Percentiles rank a stretch among this genome's conserved stretches.
These are phyloP conservation scores for Pythium phragmiticola DNA, from an alignment of 352 stramenopile genomes.

Conservation along the genomic window DNA sequence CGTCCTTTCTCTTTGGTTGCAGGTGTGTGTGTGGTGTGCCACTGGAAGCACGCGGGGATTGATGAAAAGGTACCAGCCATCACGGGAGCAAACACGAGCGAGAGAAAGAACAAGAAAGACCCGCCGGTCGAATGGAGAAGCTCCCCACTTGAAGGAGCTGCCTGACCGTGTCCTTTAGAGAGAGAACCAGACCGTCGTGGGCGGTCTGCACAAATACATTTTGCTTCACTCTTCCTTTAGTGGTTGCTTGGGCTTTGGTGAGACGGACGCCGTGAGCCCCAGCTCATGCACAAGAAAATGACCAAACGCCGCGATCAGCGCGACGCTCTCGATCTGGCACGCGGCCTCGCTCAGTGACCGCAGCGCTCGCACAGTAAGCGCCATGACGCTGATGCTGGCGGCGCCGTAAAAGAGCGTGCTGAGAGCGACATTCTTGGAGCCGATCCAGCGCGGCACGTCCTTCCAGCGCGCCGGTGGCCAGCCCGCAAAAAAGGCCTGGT, in stretches of 20 bases:
- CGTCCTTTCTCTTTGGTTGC: background rate
- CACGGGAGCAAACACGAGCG: conserved; percentile 7
- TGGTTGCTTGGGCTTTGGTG: conserved; percentile 1
- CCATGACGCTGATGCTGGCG: conserved; percentile 39
- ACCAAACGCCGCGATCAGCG: conserved; percentile 39
- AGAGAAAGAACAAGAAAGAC: conserved; percentile 1
- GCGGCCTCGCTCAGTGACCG: conserved; percentile 53
- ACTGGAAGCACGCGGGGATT: conserved; percentile 22
- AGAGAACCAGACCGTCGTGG: conserved; percentile 7
- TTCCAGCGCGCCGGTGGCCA: conserved; percentile 45
- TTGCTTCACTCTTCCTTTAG: background rate
- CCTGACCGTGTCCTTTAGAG: conserved; percentile 26
- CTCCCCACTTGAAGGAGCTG: no score
- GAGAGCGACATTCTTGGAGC: conserved; percentile 62
- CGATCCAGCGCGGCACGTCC: conserved; percentile 50
- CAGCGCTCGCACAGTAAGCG: conserved; percentile 32
- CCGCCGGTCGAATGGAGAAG: background rate
- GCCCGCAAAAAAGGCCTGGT: conserved; percentile 49
- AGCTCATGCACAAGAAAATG: conserved; percentile 38
- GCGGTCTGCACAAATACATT: conserved; percentile 20
- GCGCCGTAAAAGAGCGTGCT: conserved; percentile 52
- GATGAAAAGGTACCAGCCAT: background rate
- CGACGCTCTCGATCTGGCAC: conserved; percentile 45
- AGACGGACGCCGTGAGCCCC: conserved; percentile 7
- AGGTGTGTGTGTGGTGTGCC: conserved; percentile 3